These are phyloP conservation scores for Durio zibethinus DNA, from an alignment of 345 rosid species.

Conservation along the genomic window DNA sequence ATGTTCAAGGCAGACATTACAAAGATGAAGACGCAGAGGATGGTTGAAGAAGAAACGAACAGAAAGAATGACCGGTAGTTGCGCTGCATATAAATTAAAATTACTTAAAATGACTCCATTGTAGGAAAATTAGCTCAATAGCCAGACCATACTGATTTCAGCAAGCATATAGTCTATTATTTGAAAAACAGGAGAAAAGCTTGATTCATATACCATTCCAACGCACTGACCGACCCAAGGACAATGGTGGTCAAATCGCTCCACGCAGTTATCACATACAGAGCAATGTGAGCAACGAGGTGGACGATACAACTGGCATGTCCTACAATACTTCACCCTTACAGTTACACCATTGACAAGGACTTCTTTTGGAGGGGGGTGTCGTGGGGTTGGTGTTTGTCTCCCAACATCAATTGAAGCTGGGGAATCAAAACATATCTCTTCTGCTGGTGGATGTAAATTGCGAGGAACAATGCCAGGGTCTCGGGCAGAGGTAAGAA, in stretches of 20 bases:
- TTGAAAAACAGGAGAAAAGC: not conserved
- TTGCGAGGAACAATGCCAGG: slow-evolving; percentile 57
- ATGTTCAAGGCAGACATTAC: slow-evolving; percentile 46
- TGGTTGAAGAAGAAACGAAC: slow-evolving; percentile 47
- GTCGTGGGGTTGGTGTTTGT: not conserved
- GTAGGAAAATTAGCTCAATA: not conserved
- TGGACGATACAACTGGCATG: slow-evolving; percentile 55
- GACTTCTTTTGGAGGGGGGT: slow-evolving; percentile 38
- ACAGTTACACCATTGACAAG: slow-evolving; percentile 30
- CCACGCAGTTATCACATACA: slow-evolving; percentile 52
- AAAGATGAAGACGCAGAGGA: slow-evolving; percentile 49
- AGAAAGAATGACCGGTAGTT: slow-evolving; percentile 58
- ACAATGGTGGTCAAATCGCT: slow-evolving; percentile 58
- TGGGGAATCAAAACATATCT: too few relatives aligned
- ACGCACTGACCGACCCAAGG: slow-evolving; percentile 67
- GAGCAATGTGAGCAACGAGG: slow-evolving; percentile 64
- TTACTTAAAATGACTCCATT: not conserved
- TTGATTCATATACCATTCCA: slow-evolving; percentile 40
- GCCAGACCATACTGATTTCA: not conserved
- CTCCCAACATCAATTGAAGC: too few relatives aligned
- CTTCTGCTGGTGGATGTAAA: slow-evolving; percentile 44
- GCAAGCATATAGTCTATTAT: not conserved
- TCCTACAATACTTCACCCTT: slow-evolving; percentile 50
- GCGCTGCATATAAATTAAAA: slow-evolving; percentile 36
- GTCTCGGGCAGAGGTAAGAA: slow-evolving; percentile 47